A percentile compares a stretch with the other conserved stretches of the same genome.
Evolutionary conservation across 192 early-diverging fungal genomes (phyloP).

Genomic region (Kappamyces sp.): DNA sequence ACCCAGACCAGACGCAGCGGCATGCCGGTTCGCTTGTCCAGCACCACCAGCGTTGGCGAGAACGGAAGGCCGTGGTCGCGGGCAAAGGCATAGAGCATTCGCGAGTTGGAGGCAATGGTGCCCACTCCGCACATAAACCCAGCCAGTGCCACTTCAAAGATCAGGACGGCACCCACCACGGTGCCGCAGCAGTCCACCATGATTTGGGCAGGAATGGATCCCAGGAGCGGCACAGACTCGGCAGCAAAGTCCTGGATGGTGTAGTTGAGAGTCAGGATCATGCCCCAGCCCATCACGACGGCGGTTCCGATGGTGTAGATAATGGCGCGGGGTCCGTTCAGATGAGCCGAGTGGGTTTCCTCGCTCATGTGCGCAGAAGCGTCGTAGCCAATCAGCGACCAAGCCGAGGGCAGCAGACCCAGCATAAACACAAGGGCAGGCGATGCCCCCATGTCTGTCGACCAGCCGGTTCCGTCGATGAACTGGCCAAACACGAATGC

Average conservation of each 20-base stretch:
- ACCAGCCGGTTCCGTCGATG: slow-evolving; percentile 23
- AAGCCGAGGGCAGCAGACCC: slow-evolving; percentile 34
- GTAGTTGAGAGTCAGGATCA: slow-evolving; percentile 33
- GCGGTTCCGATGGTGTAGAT: slow-evolving; percentile 28
- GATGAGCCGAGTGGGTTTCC: slow-evolving; percentile 34
- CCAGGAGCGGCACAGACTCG: slow-evolving; percentile 12
- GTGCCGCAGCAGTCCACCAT: slow-evolving; percentile 26
- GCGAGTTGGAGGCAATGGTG: slow-evolving; percentile 37
- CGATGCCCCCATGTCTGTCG: slow-evolving; percentile 18
- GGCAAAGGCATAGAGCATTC: slow-evolving; percentile 48
- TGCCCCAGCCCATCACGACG: slow-evolving; percentile 31
- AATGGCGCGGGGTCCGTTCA: slow-evolving; percentile 33
- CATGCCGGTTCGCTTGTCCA: slow-evolving; percentile 32
- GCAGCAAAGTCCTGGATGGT: slow-evolving; percentile 22
- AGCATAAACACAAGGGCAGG: slow-evolving; percentile 31
- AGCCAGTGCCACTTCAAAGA: slow-evolving; percentile 32
- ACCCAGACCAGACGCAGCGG: slow-evolving; percentile 42
- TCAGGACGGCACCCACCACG: slow-evolving; percentile 28
- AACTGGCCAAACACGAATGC: slow-evolving; percentile 27
- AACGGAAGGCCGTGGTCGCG: slow-evolving; percentile 43
- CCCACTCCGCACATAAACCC: slow-evolving; percentile 35
- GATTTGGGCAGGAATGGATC: slow-evolving; percentile 30
- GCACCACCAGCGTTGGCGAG: slow-evolving; percentile 25
- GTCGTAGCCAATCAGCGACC: slow-evolving; percentile 39
- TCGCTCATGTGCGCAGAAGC: slow-evolving; percentile 43